phyloP scores from a whole-genome alignment of 306 rosid genomes.

The Vigna radiata region DNA sequence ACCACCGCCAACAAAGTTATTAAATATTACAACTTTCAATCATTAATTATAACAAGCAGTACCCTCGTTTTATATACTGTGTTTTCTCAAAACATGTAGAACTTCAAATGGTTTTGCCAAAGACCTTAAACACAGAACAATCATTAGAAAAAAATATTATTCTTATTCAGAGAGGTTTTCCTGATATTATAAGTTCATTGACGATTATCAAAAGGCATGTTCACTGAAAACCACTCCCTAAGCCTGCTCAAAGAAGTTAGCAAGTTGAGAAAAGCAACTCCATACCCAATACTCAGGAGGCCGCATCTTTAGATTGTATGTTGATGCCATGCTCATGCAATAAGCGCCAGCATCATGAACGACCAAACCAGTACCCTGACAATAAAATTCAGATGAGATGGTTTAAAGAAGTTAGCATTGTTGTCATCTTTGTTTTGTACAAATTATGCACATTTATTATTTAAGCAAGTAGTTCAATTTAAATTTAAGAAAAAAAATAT shows the following conservation, averaged over 20 bases:
- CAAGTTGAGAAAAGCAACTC: background rate
- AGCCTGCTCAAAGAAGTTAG: background rate
- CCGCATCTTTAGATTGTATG: slow-evolving; percentile 96
- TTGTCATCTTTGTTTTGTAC: slow-evolving; percentile 12
- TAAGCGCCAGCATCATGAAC: slow-evolving; percentile 99
- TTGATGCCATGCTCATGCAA: slow-evolving; percentile 99
- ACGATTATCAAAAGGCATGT: no score
- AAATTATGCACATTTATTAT: slow-evolving; percentile 12
- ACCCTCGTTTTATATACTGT: background rate
- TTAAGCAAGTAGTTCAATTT: background rate
- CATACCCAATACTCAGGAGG: slow-evolving; percentile 97
- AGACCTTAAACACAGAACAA: background rate
- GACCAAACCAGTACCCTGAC: slow-evolving; percentile 93
- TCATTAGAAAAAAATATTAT: background rate
- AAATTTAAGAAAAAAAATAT: slow-evolving; percentile 15
- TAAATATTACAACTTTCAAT: background rate
- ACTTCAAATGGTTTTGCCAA: slow-evolving; percentile 4
- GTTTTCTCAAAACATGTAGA: background rate
- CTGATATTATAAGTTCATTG: background rate
- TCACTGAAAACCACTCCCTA: background rate
- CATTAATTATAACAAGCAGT: slow-evolving; percentile 1
- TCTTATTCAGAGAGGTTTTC: background rate
- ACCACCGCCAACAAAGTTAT: background rate
- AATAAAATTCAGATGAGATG: slow-evolving; percentile 39
- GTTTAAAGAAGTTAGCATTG: slow-evolving; percentile 23